phyloP scores from a whole-genome alignment of 768 basidiomycete genomes.

The Lentinula detonsa region DNA sequence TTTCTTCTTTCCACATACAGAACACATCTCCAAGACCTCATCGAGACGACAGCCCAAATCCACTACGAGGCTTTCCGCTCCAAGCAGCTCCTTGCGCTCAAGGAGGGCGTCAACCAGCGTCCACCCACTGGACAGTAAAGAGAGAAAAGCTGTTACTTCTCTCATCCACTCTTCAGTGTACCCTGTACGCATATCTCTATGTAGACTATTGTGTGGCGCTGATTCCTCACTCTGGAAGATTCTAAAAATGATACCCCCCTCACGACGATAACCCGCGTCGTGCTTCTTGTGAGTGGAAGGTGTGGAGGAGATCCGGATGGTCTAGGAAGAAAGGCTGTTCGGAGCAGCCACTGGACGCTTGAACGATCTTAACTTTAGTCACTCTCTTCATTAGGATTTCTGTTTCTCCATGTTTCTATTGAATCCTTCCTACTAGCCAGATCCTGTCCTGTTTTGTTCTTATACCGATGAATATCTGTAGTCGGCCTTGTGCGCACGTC shows the following conservation, averaged over 20 bases:
- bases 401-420: neutral
- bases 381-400: neutral
- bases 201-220: neutral
- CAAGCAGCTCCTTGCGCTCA: slow-evolving; percentile 94
- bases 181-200: neutral
- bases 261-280: neutral
- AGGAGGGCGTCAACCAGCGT: slow-evolving; percentile 84
- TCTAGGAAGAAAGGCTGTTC: neutral
- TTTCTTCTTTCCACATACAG: slow-evolving; percentile 27
- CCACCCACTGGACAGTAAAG: slow-evolving; percentile 33
- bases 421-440: neutral
- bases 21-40: slow-evolving; percentile 96
- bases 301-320: neutral
- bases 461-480: neutral
- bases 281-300: neutral
- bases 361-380: neutral
- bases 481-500: neutral
- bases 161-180: neutral
- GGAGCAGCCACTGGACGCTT: neutral
- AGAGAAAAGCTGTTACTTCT: neutral
- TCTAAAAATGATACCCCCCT: neutral
- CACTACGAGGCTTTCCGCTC: slow-evolving; percentile 99
- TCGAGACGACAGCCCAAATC: slow-evolving; percentile 98
- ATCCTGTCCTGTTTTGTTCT: neutral
- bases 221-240: neutral